phyloP scores from a whole-genome alignment of 2,329 filamentous ascomycete genomes.

The Colletotrichum liriopes region DNA sequence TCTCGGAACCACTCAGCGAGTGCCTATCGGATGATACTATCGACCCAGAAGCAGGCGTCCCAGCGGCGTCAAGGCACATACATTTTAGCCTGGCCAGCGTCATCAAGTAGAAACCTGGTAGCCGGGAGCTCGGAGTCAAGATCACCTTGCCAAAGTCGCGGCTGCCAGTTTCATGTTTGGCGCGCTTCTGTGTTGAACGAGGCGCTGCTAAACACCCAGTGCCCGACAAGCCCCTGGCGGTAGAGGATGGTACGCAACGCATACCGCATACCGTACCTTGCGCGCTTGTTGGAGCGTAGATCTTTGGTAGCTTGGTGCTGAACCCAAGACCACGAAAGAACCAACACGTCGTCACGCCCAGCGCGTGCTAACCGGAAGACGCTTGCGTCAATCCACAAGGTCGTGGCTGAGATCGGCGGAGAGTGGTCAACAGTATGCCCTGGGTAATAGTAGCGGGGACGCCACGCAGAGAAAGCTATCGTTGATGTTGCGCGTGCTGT shows the following conservation, averaged over 20 bases:
- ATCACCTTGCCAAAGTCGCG: neutral
- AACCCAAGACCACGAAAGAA: neutral
- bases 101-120: neutral
- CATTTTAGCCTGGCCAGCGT: neutral
- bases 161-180: conserved; percentile 1
- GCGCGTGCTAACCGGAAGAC: neutral
- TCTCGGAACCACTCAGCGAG: too few relatives aligned
- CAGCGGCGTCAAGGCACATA: neutral
- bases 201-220: neutral
- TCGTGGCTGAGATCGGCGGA: neutral
- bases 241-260: neutral
- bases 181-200: neutral
- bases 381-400: neutral
- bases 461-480: neutral
- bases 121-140: neutral
- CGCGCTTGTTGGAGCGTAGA: conserved; percentile 17
- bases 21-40: neutral
- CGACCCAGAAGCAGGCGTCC: neutral
- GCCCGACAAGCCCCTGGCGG: neutral
- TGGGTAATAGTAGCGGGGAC: neutral
- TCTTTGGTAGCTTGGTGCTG: neutral
- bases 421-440: neutral
- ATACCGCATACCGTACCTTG: neutral
- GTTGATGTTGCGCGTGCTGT: neutral
- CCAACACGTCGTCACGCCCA: neutral